These are phyloP conservation scores for Exsudoporus frostii DNA, from an alignment of 768 basidiomycete genomes.

Conservation along the genomic window DNA sequence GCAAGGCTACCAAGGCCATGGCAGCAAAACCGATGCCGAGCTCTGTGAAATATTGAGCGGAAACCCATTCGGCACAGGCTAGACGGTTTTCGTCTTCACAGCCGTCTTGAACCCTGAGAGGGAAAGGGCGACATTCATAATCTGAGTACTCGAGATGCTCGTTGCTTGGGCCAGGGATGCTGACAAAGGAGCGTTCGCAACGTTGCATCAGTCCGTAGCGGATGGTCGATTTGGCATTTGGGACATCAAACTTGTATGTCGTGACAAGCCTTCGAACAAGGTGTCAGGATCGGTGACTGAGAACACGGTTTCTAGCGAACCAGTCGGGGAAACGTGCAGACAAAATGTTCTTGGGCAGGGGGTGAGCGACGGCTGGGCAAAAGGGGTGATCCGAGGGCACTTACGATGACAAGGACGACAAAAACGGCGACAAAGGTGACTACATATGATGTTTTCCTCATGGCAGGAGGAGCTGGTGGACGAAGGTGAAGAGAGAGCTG, in stretches of 20 bases:
- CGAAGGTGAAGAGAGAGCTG: neutral
- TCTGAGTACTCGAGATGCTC: slow-evolving; percentile 49
- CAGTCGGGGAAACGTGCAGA: slow-evolving; percentile 61
- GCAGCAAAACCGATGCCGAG: slow-evolving; percentile 62
- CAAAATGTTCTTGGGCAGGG: slow-evolving; percentile 49
- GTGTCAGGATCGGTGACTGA: slow-evolving; percentile 21
- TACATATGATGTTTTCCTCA: slow-evolving; percentile 71
- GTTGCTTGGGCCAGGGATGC: slow-evolving; percentile 44
- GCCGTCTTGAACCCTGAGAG: slow-evolving; percentile 44
- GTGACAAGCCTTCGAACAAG: slow-evolving; percentile 40
- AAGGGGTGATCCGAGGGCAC: slow-evolving; percentile 19
- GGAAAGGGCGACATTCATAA: slow-evolving; percentile 65
- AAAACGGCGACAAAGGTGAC: slow-evolving; percentile 58
- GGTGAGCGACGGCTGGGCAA: neutral
- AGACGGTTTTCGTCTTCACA: slow-evolving; percentile 51
- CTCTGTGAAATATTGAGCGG: slow-evolving; percentile 64
- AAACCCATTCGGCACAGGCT: slow-evolving; percentile 69
- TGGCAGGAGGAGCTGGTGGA: slow-evolving; percentile 22
- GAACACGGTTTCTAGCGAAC: slow-evolving; percentile 38
- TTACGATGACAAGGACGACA: slow-evolving; percentile 49
- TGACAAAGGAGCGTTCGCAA: slow-evolving; percentile 52
- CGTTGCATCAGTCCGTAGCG: slow-evolving; percentile 58
- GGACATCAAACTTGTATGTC: slow-evolving; percentile 36
- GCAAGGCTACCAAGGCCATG: slow-evolving; percentile 53
- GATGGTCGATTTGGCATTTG: slow-evolving; percentile 46